Percentiles rank a stretch among this genome's conserved stretches.
These are phyloP conservation scores for Annona squamosa DNA, from an alignment of 164 flowering plant genomes.

Conservation along the genomic window DNA sequence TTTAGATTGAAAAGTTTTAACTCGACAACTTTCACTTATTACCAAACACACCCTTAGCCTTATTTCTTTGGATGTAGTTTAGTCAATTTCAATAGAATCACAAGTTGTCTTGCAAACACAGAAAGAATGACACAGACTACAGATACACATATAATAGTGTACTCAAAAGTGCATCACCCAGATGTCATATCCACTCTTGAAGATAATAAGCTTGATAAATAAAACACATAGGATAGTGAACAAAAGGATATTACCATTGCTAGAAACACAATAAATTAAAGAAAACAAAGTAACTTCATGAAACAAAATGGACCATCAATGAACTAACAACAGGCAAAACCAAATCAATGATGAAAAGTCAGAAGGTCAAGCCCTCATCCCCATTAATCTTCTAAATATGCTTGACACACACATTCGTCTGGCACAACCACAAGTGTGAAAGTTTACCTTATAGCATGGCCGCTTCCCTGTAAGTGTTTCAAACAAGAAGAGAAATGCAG, in stretches of 20 bases:
- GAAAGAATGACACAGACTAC: neutral
- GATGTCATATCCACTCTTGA: neutral
- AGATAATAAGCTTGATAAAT: neutral
- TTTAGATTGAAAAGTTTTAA: too few species aligned
- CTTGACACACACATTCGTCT: neutral
- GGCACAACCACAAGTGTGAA: neutral
- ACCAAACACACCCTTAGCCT: too few species aligned
- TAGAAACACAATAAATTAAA: neutral
- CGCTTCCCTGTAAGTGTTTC: conserved; percentile 84
- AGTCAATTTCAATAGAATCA: neutral
- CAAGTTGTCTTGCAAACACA: neutral
- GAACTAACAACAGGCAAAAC: neutral
- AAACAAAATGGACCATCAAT: neutral
- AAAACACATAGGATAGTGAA: neutral
- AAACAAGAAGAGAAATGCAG: conserved; percentile 71
- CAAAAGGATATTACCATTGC: neutral
- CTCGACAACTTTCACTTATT: too few species aligned
- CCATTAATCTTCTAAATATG: neutral
- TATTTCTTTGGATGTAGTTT: too few species aligned
- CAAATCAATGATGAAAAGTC: conserved; percentile 1
- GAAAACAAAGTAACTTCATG: too few species aligned
- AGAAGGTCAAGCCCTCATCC: neutral
- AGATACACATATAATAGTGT: neutral
- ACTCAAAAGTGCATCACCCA: neutral
- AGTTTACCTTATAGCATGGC: conserved; percentile 76